Conservation (phyloP, 768 basidiomycete genomes). For the Kwoniella europaea region DNA sequence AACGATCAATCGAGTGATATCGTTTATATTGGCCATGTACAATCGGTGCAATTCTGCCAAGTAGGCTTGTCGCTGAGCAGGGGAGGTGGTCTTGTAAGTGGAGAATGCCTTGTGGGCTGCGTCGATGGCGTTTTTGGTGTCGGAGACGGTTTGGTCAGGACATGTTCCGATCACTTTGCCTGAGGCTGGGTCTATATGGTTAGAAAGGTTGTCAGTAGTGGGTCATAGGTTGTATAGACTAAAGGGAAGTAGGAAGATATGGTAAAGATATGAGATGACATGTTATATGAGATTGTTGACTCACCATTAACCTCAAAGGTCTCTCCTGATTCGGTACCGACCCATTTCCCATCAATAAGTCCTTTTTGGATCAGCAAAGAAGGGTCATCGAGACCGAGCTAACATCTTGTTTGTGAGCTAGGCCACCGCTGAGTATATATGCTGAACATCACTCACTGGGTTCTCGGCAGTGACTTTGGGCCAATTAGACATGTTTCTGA, state of each 20-base stretch:
- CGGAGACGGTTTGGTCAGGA: constrained; percentile 84
- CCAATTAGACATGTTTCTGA: constrained; percentile 43
- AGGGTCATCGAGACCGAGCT: constrained; percentile 70
- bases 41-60: constrained; percentile 77
- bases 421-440: background rate
- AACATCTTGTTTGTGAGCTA: background rate
- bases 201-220: background rate
- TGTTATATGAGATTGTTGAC: constrained; percentile 48
- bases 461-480: constrained; percentile 52
- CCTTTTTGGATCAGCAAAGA: constrained; percentile 75
- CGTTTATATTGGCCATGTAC: constrained; percentile 83
- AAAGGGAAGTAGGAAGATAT: background rate
- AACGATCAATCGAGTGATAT: constrained; percentile 83
- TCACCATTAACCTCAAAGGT: constrained; percentile 77
- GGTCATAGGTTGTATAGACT: background rate
- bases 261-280: background rate
- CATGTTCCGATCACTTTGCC: constrained; percentile 79
- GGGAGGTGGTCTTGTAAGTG: constrained; percentile 83
- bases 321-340: constrained; percentile 74
- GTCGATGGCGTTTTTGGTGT: constrained; percentile 82
- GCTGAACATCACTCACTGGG: constrained; percentile 34
- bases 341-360: constrained; percentile 83
- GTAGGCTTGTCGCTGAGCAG: constrained; percentile 81
- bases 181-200: constrained; percentile 78
- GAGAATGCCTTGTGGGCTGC: constrained; percentile 80